Conservation (phyloP, 192 early-diverging fungal genomes). For the Entrophospora sp. region DNA sequence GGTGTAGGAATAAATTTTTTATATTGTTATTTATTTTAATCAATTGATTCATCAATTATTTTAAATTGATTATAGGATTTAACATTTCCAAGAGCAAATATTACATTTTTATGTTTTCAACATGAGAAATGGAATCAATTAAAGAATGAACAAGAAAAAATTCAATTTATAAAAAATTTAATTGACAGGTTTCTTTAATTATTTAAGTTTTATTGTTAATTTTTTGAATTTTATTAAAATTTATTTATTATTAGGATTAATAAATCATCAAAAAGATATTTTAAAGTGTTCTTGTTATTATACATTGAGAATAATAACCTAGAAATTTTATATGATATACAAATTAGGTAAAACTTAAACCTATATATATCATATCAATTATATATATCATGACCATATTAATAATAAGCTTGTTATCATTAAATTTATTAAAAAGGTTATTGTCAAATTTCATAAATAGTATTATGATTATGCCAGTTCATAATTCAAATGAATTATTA, state of each 20-base stretch:
- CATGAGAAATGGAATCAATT: not conserved
- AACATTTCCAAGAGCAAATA: constrained; percentile 16
- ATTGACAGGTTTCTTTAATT: not conserved
- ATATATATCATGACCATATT: not conserved
- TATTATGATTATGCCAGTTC: not conserved
- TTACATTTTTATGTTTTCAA: constrained; percentile 5
- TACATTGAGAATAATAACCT: not conserved
- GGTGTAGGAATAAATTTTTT: not conserved
- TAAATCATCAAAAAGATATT: not conserved
- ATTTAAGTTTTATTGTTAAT: not conserved
- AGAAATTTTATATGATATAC: constrained; percentile 3
- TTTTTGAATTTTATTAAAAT: not conserved
- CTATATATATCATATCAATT: not conserved
- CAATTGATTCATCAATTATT: not conserved
- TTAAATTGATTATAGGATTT: not conserved
- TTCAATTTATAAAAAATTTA: not conserved
- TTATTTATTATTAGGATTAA: constrained; percentile 3
- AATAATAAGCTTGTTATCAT: not conserved
- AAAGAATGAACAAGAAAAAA: not conserved
- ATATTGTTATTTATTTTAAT: not conserved
- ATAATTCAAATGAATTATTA: constrained; percentile 1
- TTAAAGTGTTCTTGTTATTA: not conserved
- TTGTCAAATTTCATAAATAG: not conserved
- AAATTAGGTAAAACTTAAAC: constrained; percentile 1
- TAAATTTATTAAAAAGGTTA: not conserved